A percentile compares a stretch with the other conserved stretches of the same genome.
Conservation (phyloP, 805 yeast genomes). For the Middelhovenomyces tepae region DNA sequence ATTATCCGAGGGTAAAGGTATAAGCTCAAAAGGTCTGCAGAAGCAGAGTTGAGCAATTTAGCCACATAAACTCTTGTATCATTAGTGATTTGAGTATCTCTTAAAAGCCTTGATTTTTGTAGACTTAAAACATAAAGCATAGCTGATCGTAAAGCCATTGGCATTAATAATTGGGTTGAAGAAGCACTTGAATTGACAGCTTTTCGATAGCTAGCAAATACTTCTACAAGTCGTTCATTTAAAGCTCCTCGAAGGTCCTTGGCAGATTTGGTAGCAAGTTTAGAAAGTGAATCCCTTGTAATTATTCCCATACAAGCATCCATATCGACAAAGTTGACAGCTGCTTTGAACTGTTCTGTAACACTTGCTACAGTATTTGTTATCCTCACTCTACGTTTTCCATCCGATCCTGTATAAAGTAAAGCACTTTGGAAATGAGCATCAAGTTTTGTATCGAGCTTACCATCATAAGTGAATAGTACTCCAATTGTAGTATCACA, state of each 20-base stretch:
- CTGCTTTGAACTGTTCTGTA: constrained; percentile 60
- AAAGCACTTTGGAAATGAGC: constrained; percentile 89
- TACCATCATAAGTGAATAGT: constrained; percentile 68
- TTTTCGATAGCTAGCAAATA: constrained; percentile 51
- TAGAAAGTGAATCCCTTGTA: constrained; percentile 40
- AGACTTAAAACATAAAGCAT: constrained; percentile 61
- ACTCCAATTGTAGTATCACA: constrained; percentile 61
- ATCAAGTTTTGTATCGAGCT: constrained; percentile 58
- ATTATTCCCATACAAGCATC: constrained; percentile 50
- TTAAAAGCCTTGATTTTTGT: constrained; percentile 57
- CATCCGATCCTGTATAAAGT: constrained; percentile 69
- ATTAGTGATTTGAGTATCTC: constrained; percentile 41
- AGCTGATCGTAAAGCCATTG: constrained; percentile 67
- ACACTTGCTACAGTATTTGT: constrained; percentile 76
- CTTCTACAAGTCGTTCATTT: constrained; percentile 43
- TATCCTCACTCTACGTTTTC: constrained; percentile 78
- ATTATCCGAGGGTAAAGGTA: constrained; percentile 75
- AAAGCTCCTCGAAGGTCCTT: constrained; percentile 45
- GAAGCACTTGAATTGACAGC: constrained; percentile 32
- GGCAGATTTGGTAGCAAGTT: constrained; percentile 26
- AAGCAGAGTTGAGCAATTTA: constrained; percentile 42
- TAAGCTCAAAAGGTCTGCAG: constrained; percentile 48
- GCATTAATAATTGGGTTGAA: constrained; percentile 65
- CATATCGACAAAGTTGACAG: constrained; percentile 74
- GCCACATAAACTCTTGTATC: constrained; percentile 58